phyloP scores from a whole-genome alignment of 1,284 basidiomycete species.

The Malassezia cuniculi region DNA sequence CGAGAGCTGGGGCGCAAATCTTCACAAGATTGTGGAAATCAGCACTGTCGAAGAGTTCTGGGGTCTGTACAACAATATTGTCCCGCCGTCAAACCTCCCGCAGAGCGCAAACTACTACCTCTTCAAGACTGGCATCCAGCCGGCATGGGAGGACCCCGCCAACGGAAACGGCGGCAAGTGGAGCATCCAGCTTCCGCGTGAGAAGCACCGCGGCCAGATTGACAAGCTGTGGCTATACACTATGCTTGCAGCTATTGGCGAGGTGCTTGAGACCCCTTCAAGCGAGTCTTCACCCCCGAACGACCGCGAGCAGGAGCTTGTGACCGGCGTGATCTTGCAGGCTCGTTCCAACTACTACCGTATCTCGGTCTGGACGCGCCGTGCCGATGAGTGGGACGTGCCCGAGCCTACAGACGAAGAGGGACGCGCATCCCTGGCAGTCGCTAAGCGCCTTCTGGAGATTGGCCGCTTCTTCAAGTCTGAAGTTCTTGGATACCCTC shows the following conservation, averaged over 20 bases:
- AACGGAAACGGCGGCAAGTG: conserved; percentile 97
- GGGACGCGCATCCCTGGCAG: conserved; percentile 51
- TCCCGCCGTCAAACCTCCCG: conserved; percentile 84
- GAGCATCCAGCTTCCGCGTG: conserved; percentile 91
- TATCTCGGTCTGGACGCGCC: conserved; percentile 87
- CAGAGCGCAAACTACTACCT: conserved; percentile 97
- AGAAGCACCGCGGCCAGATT: conserved; percentile 70
- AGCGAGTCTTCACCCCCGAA: conserved; percentile 19
- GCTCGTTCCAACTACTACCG: conserved; percentile 90
- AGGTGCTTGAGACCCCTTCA: conserved; percentile 38
- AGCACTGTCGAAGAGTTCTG: conserved; percentile 44
- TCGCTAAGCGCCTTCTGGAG: conserved; percentile 59
- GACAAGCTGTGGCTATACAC: conserved; percentile 98
- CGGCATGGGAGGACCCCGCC: conserved; percentile 82
- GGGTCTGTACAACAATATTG: conserved; percentile 84
- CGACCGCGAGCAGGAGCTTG: conserved; percentile 25
- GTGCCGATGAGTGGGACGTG: conserved; percentile 53
- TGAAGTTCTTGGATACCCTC: conserved; percentile 66
- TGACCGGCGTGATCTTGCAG: conserved; percentile 70
- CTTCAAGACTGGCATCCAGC: conserved; percentile 76
- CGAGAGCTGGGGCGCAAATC: conserved; percentile 43
- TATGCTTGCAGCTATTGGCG: conserved; percentile 43
- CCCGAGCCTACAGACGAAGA: conserved; percentile 18
- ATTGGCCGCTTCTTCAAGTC: conserved; percentile 79
- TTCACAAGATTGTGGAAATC: conserved; percentile 42